Base-by-base conservation (phyloP, 2,329 filamentous ascomycete species). In the Alternaria triticimaculans region DNA sequence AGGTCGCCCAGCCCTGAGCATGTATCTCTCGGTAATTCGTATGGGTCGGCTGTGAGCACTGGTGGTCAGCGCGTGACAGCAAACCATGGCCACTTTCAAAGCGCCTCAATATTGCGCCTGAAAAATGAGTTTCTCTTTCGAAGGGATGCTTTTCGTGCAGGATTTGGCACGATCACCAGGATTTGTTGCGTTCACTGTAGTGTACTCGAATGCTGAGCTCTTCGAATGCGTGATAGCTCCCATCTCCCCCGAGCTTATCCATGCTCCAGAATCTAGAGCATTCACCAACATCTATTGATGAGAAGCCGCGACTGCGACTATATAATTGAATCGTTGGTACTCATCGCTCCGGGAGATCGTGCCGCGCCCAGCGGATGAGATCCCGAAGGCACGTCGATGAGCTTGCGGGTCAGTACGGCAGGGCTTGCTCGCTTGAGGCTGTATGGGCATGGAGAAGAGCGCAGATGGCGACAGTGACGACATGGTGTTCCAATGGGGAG, bases 1-100 rank as follows among this genome's bases (percentile, higher is more conserved):
- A 58, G 28, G n/a, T 62, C 59, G 62, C 60, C 56, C 50, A 50
- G 49, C 33, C 46, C 20, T 26, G 33, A 55, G 30, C 33, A 21
- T 23, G 2, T n/a, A 53, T 37, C 49, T 53, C 14, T 53, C 30
- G 49, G 8, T 23, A 37, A 23, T 51, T 21, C 49, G 18, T 37
- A 41, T n/a, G 28, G 20, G 49, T 6, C 37, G 49, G 28, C 43
- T 41, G 25, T 21, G 58, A 33, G 53, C 21, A 45, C 28, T 54
- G 48, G 28, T 41, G 30, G 20, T 28, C 46, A 30, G 28, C 3
- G 26, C 54, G 23, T 56, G 37, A 41, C 37, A 41, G 37, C 37
- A 41, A 18, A 41, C 28, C 18, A 48, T 56, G 18, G 49, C 20
- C 28, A 41, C 30, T 14, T 14, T 15, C 20, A 33, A 37, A 28